These are phyloP conservation scores for Xylaria cubensis DNA, from an alignment of 495 filamentous ascomycete genomes.

Conservation along the genomic window DNA sequence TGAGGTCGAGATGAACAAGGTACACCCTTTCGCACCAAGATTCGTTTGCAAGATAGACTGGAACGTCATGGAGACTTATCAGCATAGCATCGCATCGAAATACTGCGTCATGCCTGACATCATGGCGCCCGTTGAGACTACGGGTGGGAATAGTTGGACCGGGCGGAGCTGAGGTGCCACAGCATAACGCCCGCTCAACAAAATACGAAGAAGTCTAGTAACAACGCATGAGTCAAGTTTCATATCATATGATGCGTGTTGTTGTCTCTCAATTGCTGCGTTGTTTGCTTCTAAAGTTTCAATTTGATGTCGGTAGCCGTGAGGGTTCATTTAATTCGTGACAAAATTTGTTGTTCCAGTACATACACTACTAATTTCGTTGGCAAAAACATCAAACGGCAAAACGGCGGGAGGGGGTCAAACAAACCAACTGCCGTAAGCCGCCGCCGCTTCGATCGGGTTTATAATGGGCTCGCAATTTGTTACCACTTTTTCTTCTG, in stretches of 20 bases:
- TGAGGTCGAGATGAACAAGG: background rate
- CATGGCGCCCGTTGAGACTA: background rate
- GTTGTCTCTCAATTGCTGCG: background rate
- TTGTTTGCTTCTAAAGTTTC: background rate
- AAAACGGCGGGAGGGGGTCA: background rate
- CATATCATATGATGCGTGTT: background rate
- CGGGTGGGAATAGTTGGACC: background rate
- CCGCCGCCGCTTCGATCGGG: background rate
- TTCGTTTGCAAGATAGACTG: background rate
- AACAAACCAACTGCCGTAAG: background rate
- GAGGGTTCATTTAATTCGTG: background rate
- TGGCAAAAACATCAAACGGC: background rate
- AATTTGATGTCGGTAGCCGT: background rate
- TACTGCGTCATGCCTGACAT: background rate
- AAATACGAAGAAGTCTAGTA: background rate
- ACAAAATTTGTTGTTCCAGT: background rate
- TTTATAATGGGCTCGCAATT: constrained; percentile 1
- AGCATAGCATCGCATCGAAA: background rate
- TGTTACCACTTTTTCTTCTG: background rate
- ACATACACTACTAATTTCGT: background rate
- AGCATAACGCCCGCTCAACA: background rate
- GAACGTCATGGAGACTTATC: background rate
- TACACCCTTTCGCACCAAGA: background rate
- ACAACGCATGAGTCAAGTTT: background rate
- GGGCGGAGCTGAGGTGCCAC: background rate